Base-by-base conservation (phyloP, 805 yeast species). In the Naumovozyma baii region DNA sequence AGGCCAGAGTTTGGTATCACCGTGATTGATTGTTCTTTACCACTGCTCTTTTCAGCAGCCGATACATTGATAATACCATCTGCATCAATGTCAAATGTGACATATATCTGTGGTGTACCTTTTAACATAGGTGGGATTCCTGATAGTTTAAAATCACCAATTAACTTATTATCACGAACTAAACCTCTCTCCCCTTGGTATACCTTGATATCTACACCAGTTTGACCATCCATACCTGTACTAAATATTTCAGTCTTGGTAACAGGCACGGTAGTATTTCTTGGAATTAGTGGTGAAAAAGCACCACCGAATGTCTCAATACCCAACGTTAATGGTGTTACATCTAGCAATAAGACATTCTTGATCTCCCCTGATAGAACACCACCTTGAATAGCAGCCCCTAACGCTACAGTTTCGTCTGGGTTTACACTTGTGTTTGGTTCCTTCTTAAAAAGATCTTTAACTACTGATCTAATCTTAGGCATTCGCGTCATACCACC, bases 401-500 rank as follows among this genome's bases (percentile, higher is more conserved):
- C 94, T 48, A 83, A 64, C 34, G 94, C 92, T 37, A 83, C 94
- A n/a, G 92, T 88, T 62, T 83, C 94, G 60, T 83, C 94, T n/a
- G 94, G 94, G 57, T 83, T 83, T 10, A 83, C 84, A 15, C 76
- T 72, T 33, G 81, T 76, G 39, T 78, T 80, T 31, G 90, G 88
- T 44, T 71, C 68, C 55, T 73, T 78, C 26, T 72, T 69, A 55
- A 83, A 82, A 13, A 79, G 47, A 8, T 66, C 65, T 45, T 68
- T 72, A 16, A 83, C 90, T 5, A 77, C 67, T 30, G 69, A 69
- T 44, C 86, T 66, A 43, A 83, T 76, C 61, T 76, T 78, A 40
- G 94, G 94, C 94, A 83, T 83, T 61, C 94, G 68, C 3, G 94
- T 83, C 94, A 83, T 83, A 47, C 94, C 94, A 42, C 94, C 94